These are phyloP conservation scores for Hypoxylon sp. DNA, from an alignment of 2,329 filamentous ascomycete genomes.

Conservation along the genomic window DNA sequence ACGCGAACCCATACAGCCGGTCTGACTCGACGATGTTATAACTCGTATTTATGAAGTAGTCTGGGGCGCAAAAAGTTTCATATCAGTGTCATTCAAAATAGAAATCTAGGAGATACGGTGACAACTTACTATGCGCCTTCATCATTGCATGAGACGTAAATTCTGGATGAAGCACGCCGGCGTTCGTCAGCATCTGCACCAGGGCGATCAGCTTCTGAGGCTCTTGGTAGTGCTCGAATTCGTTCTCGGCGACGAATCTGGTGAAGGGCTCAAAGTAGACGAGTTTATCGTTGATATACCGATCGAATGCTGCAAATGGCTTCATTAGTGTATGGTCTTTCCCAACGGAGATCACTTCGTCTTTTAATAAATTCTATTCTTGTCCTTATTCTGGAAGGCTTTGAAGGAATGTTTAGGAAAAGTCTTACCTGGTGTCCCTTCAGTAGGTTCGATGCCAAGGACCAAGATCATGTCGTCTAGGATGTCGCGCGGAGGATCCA, in stretches of 20 bases:
- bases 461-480: neutral
- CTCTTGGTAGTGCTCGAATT: neutral
- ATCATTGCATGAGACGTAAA: neutral
- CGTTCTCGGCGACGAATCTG: slow-evolving; percentile 11
- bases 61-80: neutral
- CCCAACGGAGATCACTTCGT: neutral
- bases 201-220: slow-evolving; percentile 4
- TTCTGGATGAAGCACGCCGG: neutral
- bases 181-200: neutral
- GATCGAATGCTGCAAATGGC: neutral
- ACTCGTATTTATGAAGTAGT: neutral
- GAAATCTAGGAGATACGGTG: neutral
- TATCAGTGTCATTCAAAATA: neutral
- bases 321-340: neutral
- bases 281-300: neutral
- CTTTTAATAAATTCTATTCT: neutral
- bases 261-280: slow-evolving; percentile 5
- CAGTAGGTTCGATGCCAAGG: neutral
- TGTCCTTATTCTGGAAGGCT: neutral
- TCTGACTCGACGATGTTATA: neutral
- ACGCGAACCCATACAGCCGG: slow-evolving; percentile 3
- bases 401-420: neutral
- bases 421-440: neutral
- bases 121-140: neutral
- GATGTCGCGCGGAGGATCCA: neutral